phyloP scores from a whole-genome alignment of 306 rosid species.

The Pyrus communis region DNA sequence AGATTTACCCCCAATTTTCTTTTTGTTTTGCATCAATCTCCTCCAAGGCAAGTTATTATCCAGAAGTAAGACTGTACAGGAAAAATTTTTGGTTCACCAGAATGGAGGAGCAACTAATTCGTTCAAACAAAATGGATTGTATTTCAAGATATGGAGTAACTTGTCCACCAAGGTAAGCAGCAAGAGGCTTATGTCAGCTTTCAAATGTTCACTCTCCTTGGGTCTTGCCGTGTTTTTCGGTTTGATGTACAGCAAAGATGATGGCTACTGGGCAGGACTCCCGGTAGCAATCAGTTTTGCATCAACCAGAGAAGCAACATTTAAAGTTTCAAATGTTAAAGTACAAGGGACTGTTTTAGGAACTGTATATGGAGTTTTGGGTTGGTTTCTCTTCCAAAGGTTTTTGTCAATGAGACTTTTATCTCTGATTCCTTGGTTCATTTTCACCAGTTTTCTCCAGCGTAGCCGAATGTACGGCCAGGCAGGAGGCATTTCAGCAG shows the following conservation, averaged over 20 bases:
- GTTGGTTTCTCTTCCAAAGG: constrained; percentile 42
- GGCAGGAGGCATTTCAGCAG: constrained; percentile 63
- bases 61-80: background rate
- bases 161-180: constrained; percentile 9
- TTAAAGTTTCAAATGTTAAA: constrained; percentile 49
- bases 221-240: constrained; percentile 59
- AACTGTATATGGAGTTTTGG: constrained; percentile 52
- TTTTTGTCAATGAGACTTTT: constrained; percentile 32
- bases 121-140: background rate
- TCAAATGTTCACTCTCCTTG: constrained; percentile 44
- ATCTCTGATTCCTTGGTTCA: constrained; percentile 66
- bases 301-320: constrained; percentile 52
- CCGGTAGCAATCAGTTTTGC: constrained; percentile 50
- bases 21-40: constrained; percentile 47
- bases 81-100: background rate
- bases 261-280: constrained; percentile 62
- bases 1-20: constrained; percentile 49
- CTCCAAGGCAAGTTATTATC: constrained; percentile 21
- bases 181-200: constrained; percentile 29
- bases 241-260: constrained; percentile 39
- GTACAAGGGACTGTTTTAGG: constrained; percentile 69
- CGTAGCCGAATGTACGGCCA: constrained; percentile 58
- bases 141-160: background rate
- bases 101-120: background rate
- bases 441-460: constrained; percentile 56